phyloP scores from a whole-genome alignment of 441 rosid genomes.

The Populus tomentosa region DNA sequence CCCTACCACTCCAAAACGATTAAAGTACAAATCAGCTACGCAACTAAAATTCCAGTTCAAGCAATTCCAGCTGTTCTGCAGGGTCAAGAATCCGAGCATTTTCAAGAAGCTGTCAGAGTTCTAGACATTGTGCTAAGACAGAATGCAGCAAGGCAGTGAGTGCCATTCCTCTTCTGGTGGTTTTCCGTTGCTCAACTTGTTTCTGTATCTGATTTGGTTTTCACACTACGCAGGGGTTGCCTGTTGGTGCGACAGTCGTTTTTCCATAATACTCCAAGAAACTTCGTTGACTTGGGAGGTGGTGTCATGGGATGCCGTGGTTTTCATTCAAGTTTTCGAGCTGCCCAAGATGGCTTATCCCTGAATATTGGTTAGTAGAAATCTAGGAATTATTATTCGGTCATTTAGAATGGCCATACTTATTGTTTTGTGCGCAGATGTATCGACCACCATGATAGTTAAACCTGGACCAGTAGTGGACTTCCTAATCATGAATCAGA shows the following conservation, averaged over 20 bases:
- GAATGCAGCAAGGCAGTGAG: slow-evolving; percentile 40
- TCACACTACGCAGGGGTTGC: background rate
- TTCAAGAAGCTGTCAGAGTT: slow-evolving; percentile 39
- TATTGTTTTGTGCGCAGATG: background rate
- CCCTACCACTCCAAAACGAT: slow-evolving; percentile 28
- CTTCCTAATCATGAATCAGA: background rate
- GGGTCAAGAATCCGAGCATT: slow-evolving; percentile 39
- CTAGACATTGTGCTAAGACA: slow-evolving; percentile 38
- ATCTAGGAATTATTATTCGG: background rate
- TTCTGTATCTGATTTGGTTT: background rate
- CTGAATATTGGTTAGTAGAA: background rate
- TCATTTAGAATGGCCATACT: background rate
- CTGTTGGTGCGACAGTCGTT: background rate
- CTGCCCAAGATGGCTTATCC: background rate
- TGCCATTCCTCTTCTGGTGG: background rate
- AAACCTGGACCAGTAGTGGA: background rate
- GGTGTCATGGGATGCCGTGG: slow-evolving; percentile 6
- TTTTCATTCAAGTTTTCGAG: slow-evolving; percentile 5
- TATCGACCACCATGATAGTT: slow-evolving; percentile 1
- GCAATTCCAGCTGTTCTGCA: slow-evolving; percentile 40
- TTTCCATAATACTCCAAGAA: background rate
- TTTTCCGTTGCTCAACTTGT: background rate
- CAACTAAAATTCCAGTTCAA: slow-evolving; percentile 45
- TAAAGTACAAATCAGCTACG: slow-evolving; percentile 37
- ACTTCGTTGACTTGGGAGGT: background rate